Evolutionary conservation across 2,329 filamentous ascomycete genomes (phyloP).

Genomic region (Trichoderma sp.): DNA sequence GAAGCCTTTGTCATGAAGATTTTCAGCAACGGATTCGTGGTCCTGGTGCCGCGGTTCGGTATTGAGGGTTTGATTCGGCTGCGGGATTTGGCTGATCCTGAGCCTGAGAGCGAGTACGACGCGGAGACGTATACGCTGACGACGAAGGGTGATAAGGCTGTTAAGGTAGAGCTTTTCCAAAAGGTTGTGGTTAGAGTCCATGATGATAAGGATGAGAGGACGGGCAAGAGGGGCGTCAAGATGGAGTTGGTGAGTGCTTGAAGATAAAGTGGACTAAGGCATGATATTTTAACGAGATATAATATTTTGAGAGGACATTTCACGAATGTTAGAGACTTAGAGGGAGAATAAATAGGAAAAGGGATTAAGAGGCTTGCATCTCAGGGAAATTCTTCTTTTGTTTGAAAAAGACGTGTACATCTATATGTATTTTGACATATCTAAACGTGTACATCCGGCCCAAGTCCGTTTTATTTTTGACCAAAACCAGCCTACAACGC

Average conservation of each 20-base stretch:
- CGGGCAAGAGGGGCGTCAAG: slow-evolving; percentile 91
- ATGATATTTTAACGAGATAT: background rate
- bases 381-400: background rate
- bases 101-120: slow-evolving; percentile 80
- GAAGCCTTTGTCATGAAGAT: slow-evolving; percentile 96
- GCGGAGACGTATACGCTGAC: slow-evolving; percentile 77
- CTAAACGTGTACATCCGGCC: slow-evolving; percentile 22
- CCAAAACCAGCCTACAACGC: slow-evolving; percentile 34
- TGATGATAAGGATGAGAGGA: slow-evolving; percentile 89
- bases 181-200: slow-evolving; percentile 86
- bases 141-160: slow-evolving; percentile 52
- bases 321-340: slow-evolving; percentile 3
- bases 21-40: slow-evolving; percentile 95
- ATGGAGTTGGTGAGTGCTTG: slow-evolving; percentile 57
- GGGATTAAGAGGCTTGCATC: background rate
- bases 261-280: background rate
- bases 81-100: slow-evolving; percentile 73
- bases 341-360: background rate
- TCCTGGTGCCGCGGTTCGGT: slow-evolving; percentile 92
- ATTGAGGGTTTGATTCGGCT: slow-evolving; percentile 90
- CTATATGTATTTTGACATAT: slow-evolving; percentile 28
- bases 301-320: background rate
- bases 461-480: slow-evolving; percentile 26
- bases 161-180: slow-evolving; percentile 80
- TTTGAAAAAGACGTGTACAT: background rate